Evolutionary conservation across 495 filamentous ascomycete genomes (phyloP), one percentile per base, ranked within the genome.

Genomic region (Aspergillus carlsbadensis): DNA sequence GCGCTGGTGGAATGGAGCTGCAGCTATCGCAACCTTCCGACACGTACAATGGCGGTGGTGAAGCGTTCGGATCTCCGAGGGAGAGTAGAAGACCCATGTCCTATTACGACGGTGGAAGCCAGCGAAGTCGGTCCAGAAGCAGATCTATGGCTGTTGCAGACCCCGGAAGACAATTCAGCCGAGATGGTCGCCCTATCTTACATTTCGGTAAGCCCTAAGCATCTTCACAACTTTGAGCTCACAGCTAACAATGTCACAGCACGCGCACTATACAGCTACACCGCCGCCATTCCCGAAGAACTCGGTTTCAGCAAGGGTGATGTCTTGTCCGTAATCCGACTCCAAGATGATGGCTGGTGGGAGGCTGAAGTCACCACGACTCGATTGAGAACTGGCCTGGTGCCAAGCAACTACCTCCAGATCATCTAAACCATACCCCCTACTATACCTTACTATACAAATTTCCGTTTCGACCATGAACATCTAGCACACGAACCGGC

Each of bases 261-360:
- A 42, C 88, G 91, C 51, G 91, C 95, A 43, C 78, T 96, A 76
- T 99, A 98, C 72, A 84, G 88, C 77, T 99, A 99, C 73, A 84
- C 86, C 62, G 89, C 94, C 0, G 92, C 90, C 14, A 99, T 99
- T 54, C 89, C 93, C 0, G 94, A 96, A 64, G 95, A 99, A 70
- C 78, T 99, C 31, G 87, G 88, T 15, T 99, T 99, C 64, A 80
- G 82, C 10, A 98, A 98, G 73, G 95, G 95, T 45, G 95, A 99
- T 66, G 79, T 90, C 47, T 75, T 99, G 7, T 90, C 93, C 1
- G 84, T 99, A n/a, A 73, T 96, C 33, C 80, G 91, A 58, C 84
- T 92, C 56, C 95, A 99, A 69, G 95, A 99, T 71, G 95, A 99
- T 66, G 95, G 95, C 10, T 99, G 95, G 95, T 99, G 95, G 95